Evolutionary conservation across 768 basidiomycete genomes (phyloP).

Genomic region (Trametes maxima): DNA sequence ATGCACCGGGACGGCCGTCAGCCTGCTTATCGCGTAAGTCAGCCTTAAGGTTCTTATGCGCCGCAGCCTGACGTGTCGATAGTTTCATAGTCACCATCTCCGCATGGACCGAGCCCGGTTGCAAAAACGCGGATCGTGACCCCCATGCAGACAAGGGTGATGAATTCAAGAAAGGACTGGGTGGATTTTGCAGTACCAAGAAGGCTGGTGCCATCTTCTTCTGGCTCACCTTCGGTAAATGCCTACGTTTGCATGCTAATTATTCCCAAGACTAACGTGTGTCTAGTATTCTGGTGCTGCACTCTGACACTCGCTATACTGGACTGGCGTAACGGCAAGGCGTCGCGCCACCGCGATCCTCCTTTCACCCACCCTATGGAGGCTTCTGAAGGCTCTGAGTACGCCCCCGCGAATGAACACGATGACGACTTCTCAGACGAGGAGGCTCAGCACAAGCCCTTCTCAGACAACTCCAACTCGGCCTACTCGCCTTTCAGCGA

Average conservation of each 20-base stretch:
- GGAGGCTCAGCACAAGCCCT: slow-evolving; percentile 50
- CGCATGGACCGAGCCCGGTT: slow-evolving; percentile 88
- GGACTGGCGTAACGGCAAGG: slow-evolving; percentile 77
- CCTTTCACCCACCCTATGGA: slow-evolving; percentile 68
- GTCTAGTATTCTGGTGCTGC: slow-evolving; percentile 71
- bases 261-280: background rate
- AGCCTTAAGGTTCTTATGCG: background rate
- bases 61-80: slow-evolving; percentile 16
- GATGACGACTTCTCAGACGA: slow-evolving; percentile 56
- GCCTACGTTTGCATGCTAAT: background rate
- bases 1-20: slow-evolving; percentile 63
- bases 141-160: slow-evolving; percentile 70
- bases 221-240: slow-evolving; percentile 80
- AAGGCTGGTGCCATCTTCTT: slow-evolving; percentile 89
- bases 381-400: slow-evolving; percentile 25
- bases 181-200: slow-evolving; percentile 90
- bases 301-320: slow-evolving; percentile 66
- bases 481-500: slow-evolving; percentile 55
- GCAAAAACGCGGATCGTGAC: slow-evolving; percentile 82
- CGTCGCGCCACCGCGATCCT: slow-evolving; percentile 59
- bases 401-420: slow-evolving; percentile 14
- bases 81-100: slow-evolving; percentile 80
- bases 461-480: slow-evolving; percentile 33
- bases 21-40: slow-evolving; percentile 75
- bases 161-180: slow-evolving; percentile 65